Conservation (phyloP, 2,329 filamentous ascomycete species). For the Penicillium nordicum region DNA sequence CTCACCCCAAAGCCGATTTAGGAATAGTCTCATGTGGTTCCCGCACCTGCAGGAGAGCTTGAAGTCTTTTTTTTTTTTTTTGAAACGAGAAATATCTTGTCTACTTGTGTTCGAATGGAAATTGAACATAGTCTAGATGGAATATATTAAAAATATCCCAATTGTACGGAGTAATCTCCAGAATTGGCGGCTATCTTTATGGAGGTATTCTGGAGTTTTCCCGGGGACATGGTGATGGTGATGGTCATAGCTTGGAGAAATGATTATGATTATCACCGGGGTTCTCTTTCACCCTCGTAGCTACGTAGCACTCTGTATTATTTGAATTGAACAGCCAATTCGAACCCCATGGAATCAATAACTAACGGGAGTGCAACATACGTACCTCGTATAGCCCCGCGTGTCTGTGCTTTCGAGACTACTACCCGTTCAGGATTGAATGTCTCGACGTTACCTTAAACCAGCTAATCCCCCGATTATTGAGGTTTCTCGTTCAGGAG, state of each 20-base stretch:
- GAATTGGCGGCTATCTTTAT: not conserved
- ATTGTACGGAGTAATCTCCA: not conserved
- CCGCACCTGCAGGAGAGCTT: constrained; percentile 18
- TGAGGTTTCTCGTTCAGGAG: not conserved
- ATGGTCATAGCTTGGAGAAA: not conserved
- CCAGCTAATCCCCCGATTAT: not conserved
- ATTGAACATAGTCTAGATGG: not conserved
- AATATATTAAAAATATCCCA: not conserved
- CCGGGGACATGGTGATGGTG: not conserved
- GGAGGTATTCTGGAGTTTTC: not conserved
- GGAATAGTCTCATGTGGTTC: constrained; percentile 10
- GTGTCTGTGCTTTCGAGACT: constrained; percentile 4
- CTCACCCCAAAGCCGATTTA: constrained; percentile 4
- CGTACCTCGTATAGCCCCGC: not conserved
- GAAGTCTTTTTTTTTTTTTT: constrained; percentile 12
- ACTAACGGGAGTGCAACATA: not conserved
- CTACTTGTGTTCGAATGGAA: not conserved
- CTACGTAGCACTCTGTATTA: not conserved
- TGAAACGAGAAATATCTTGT: constrained; percentile 6
- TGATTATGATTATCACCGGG: not conserved
- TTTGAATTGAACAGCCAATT: not conserved
- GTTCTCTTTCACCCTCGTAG: not conserved
- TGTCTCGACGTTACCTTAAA: too few relatives aligned
- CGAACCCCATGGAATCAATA: constrained; percentile 13
- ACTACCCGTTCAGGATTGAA: not conserved